These are phyloP conservation scores for Cokeromyces recurvatus DNA, from an alignment of 371 early-diverging fungal genomes.

Conservation along the genomic window DNA sequence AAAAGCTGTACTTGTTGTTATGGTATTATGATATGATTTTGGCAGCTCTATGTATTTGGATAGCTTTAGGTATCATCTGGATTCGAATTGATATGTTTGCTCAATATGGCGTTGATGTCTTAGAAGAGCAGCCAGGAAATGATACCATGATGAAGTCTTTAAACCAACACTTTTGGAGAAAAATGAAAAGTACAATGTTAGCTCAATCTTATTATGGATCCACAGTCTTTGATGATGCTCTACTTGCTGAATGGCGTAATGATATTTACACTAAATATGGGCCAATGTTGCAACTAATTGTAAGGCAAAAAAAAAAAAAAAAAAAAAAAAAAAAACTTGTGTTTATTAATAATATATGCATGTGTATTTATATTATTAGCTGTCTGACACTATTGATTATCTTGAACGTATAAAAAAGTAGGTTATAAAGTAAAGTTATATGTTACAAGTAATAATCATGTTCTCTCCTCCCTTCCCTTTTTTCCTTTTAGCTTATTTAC, in stretches of 20 bases:
- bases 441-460: background rate
- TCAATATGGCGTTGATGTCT: constrained; percentile 25
- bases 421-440: background rate
- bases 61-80: constrained; percentile 10
- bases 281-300: constrained; percentile 29
- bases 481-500: constrained; percentile 25
- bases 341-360: too few relatives aligned
- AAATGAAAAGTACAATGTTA: constrained; percentile 12
- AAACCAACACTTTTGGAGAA: constrained; percentile 11
- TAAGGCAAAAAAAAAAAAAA: constrained; percentile 12
- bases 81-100: constrained; percentile 23
- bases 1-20: constrained; percentile 24
- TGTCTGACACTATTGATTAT: constrained; percentile 30
- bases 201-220: constrained; percentile 1
- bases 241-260: constrained; percentile 25
- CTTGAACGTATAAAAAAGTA: constrained; percentile 39
- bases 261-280: constrained; percentile 31
- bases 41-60: constrained; percentile 10
- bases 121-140: constrained; percentile 20
- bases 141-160: constrained; percentile 14
- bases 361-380: constrained; percentile 10
- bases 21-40: constrained; percentile 36
- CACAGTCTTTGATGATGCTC: constrained; percentile 21
- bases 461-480: background rate
- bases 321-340: too few relatives aligned